Evolutionary conservation across 2,329 filamentous ascomycete species (phyloP).

Genomic region (Alternaria sp.): DNA sequence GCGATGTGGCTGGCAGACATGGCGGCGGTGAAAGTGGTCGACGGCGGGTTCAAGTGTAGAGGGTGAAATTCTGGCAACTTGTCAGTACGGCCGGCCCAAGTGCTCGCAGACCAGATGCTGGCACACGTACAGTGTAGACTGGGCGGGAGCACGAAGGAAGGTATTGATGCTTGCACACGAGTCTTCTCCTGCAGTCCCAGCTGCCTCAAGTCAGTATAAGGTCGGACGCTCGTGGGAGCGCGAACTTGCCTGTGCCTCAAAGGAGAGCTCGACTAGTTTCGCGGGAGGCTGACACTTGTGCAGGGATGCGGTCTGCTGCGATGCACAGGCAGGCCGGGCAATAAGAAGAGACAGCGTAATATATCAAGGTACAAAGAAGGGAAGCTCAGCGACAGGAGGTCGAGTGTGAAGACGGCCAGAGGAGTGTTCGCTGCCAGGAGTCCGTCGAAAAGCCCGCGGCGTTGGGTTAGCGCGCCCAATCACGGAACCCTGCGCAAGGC

Average conservation of each 20-base stretch:
- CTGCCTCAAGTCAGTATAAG: slow-evolving; percentile 5
- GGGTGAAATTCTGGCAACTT: slow-evolving; percentile 7
- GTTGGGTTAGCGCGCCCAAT: slow-evolving; percentile 21
- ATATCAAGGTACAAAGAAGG: slow-evolving; percentile 31
- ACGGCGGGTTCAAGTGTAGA: not conserved
- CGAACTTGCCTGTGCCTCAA: slow-evolving; percentile 28
- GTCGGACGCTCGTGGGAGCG: not conserved
- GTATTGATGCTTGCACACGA: slow-evolving; percentile 18
- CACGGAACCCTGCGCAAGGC: slow-evolving; percentile 23
- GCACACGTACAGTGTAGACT: slow-evolving; percentile 13
- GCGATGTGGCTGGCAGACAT: slow-evolving; percentile 58
- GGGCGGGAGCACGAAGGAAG: not conserved
- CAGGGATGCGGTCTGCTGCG: slow-evolving; percentile 16
- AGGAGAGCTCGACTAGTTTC: slow-evolving; percentile 28
- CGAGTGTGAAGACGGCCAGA: slow-evolving; percentile 7
- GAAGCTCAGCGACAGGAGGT: slow-evolving; percentile 15
- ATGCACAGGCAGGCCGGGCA: slow-evolving; percentile 16
- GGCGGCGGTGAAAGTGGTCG: slow-evolving; percentile 20
- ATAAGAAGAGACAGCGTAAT: slow-evolving; percentile 29
- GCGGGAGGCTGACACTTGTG: slow-evolving; percentile 18
- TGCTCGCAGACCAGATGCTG: not conserved
- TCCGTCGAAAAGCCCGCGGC: slow-evolving; percentile 13
- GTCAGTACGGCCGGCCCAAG: slow-evolving; percentile 2
- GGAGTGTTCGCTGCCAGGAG: slow-evolving; percentile 15
- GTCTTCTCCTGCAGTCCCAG: slow-evolving; percentile 38